A percentile compares a stretch with the other conserved stretches of the same genome.
Evolutionary conservation across 2,329 filamentous ascomycete species (phyloP).

Genomic region (Apiospora saccharicola): DNA sequence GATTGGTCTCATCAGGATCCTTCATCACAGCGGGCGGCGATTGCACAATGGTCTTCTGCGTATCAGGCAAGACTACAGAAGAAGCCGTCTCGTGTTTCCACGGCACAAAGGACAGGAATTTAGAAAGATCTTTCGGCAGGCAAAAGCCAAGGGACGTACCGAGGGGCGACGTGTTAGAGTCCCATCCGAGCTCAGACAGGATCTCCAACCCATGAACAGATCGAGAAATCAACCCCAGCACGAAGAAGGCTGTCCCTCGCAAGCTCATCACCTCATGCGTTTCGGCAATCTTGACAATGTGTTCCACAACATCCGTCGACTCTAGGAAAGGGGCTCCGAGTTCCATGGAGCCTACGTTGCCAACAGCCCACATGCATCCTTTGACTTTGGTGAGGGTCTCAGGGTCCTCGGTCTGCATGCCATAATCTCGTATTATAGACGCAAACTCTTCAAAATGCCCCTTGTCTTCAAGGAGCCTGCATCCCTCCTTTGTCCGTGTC

Average conservation of each 20-base stretch:
- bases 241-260: conserved; percentile 95
- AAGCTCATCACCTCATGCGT: conserved; percentile 89
- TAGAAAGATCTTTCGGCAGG: conserved; percentile 79
- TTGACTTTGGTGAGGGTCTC: conserved; percentile 94
- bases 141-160: conserved; percentile 88
- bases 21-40: conserved; percentile 63
- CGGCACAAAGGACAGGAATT: conserved; percentile 75
- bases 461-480: conserved; percentile 86
- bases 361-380: conserved; percentile 95
- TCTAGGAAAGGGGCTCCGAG: conserved; percentile 94
- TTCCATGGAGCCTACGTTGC: conserved; percentile 98
- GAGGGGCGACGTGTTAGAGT: conserved; percentile 83
- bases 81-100: conserved; percentile 62
- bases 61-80: conserved; percentile 56
- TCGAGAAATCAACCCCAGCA: conserved; percentile 88
- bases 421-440: conserved; percentile 85
- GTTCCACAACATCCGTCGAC: conserved; percentile 84
- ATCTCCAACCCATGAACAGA: conserved; percentile 94
- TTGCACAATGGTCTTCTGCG: conserved; percentile 60
- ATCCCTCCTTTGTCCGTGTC: conserved; percentile 91
- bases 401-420: conserved; percentile 82
- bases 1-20: conserved; percentile 66
- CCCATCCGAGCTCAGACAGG: conserved; percentile 88
- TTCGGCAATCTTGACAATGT: conserved; percentile 89
- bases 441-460: conserved; percentile 97